Evolutionary conservation across 2,329 filamentous ascomycete genomes (phyloP).

Genomic region (Microsporum canis): DNA sequence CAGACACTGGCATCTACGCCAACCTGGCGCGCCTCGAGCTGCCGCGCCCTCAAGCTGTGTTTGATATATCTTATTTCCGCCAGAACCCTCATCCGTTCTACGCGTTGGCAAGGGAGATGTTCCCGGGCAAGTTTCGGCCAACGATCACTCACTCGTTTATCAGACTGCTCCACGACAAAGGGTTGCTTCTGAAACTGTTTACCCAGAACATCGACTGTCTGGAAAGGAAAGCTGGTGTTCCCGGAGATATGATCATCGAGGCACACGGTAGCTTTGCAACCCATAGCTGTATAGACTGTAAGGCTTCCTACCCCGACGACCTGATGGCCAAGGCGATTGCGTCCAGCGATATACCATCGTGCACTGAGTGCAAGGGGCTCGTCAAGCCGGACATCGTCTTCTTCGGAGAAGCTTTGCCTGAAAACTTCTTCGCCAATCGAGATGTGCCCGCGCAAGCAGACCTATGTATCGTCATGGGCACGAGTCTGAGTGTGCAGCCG

Average conservation of each 20-base stretch:
- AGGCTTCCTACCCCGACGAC: conserved; percentile 56
- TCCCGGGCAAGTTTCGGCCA: conserved; percentile 77
- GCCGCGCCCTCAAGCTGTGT: conserved; percentile 83
- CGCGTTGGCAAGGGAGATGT: conserved; percentile 78
- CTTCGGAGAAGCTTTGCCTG: conserved; percentile 67
- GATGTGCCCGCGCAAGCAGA: conserved; percentile 53
- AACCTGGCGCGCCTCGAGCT: conserved; percentile 79
- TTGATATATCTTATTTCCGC: conserved; percentile 84
- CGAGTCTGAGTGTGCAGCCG: conserved; percentile 75
- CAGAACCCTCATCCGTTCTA: conserved; percentile 83
- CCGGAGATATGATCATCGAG: conserved; percentile 70
- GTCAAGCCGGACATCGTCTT: conserved; percentile 95
- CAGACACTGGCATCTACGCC: conserved; percentile 84
- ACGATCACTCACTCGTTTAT: conserved; percentile 89
- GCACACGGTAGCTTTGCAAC: conserved; percentile 91
- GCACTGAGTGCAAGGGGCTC: conserved; percentile 58
- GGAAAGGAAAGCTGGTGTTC: conserved; percentile 76
- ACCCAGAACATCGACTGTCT: conserved; percentile 98
- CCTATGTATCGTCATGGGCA: conserved; percentile 75
- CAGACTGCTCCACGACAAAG: conserved; percentile 65
- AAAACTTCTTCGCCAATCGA: conserved; percentile 51
- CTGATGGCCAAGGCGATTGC: conserved; percentile 61
- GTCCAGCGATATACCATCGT: conserved; percentile 58
- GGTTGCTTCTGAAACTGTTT: conserved; percentile 66
- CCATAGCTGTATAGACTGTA: conserved; percentile 86